Evolutionary conservation across 192 early-diverging fungal genomes (phyloP).

Genomic region (Coemansia sp.): DNA sequence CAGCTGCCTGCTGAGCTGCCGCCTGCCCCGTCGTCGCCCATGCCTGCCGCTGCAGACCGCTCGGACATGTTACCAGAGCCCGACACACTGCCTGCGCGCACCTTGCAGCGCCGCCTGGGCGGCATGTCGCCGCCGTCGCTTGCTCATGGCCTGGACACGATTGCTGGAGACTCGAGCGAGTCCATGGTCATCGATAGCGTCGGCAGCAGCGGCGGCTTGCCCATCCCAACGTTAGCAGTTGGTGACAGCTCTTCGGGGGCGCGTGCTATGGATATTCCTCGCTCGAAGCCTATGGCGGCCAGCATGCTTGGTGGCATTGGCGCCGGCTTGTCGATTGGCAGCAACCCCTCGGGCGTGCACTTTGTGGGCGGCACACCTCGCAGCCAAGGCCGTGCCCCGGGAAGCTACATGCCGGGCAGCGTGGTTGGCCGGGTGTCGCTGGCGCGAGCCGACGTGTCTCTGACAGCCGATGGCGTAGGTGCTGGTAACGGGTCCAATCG

Average conservation of each 20-base stretch:
- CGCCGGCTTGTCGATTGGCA: constrained; percentile 24
- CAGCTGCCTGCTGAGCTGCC: constrained; percentile 52
- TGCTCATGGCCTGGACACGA: constrained; percentile 7
- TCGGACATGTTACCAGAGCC: constrained; percentile 52
- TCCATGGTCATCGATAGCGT: constrained; percentile 15
- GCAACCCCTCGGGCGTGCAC: constrained; percentile 15
- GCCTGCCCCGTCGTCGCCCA: constrained; percentile 7
- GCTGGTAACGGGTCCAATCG: constrained; percentile 48
- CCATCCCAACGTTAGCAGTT: constrained; percentile 1
- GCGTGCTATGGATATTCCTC: constrained; percentile 29
- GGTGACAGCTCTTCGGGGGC: not conserved
- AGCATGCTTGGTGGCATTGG: not conserved
- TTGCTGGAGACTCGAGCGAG: constrained; percentile 11
- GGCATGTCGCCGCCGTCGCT: constrained; percentile 6
- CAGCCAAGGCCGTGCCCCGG: constrained; percentile 50
- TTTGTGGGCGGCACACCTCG: constrained; percentile 48
- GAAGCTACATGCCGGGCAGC: constrained; percentile 55
- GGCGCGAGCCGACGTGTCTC: constrained; percentile 49
- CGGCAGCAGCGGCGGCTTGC: constrained; percentile 5
- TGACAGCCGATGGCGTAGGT: constrained; percentile 51
- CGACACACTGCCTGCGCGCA: constrained; percentile 43
- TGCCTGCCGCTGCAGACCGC: constrained; percentile 28
- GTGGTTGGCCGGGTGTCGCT: constrained; percentile 49
- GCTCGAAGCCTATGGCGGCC: constrained; percentile 8
- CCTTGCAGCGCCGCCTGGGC: constrained; percentile 36